phyloP scores from a whole-genome alignment of 2,329 filamentous ascomycete species.

The Aureobasidium sp. region DNA sequence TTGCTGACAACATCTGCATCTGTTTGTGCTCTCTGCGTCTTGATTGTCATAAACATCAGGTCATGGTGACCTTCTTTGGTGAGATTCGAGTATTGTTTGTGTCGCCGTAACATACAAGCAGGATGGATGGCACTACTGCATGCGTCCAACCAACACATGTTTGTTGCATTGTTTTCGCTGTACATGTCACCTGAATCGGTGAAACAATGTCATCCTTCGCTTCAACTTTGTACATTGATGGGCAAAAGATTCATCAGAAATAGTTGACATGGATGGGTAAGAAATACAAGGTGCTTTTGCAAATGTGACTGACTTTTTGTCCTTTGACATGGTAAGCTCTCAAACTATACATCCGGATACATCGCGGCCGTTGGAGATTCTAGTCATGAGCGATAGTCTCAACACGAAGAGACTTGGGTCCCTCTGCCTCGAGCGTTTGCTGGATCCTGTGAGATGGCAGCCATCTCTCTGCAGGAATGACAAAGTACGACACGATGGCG shows the following conservation, averaged over 20 bases:
- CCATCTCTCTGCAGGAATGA: slow-evolving; percentile 31
- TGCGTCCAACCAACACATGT: neutral
- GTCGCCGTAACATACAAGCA: neutral
- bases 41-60: neutral
- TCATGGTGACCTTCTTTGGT: neutral
- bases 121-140: neutral
- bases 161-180: neutral
- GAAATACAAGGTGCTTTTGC: neutral
- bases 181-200: neutral
- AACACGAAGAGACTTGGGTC: neutral
- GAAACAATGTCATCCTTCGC: neutral
- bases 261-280: neutral
- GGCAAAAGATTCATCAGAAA: neutral
- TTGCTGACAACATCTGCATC: neutral
- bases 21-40: neutral
- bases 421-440: slow-evolving; percentile 3
- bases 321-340: neutral
- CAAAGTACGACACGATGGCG: slow-evolving; percentile 26
- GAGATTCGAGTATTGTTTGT: neutral
- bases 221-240: neutral
- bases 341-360: neutral
- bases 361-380: neutral
- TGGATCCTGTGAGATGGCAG: slow-evolving; percentile 19
- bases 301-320: neutral
- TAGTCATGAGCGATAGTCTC: neutral